Base-by-base conservation (phyloP, 306 rosid species). In the Citrullus amarus region DNA sequence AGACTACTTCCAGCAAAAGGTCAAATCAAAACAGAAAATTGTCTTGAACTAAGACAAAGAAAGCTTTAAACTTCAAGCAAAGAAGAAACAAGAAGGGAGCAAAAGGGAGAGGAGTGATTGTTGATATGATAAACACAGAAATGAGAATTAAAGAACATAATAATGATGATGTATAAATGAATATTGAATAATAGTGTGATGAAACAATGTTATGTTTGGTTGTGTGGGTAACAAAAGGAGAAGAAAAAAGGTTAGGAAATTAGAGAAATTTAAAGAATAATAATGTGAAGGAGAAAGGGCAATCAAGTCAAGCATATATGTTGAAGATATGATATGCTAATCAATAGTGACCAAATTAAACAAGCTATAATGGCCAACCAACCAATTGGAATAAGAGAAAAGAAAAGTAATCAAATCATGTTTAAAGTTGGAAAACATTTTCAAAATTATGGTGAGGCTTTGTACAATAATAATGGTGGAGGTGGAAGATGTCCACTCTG, bases 281-380 rank as follows among this genome's bases (percentile, higher is more conserved):
- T 66, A 66, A 66, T 16, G 50, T 66, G 72, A 36, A 36, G 50
- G 17, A 66, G 72, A 66, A n/a, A 69, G 32, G 36, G 54, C 36
- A 41, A 43, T 20, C 55, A 43, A 69, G 18, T 69, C 36, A 69
- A 69, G 75, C 55, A 68, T 68, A 68, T 68, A 39, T 68, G 75
- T 68, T 68, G 46, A 39, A 68, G 75, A 68, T 68, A 68, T 68
- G 51, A 68, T 68, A 68, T 68, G 75, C 25, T 38, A 4, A 65
- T 15, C 10, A 54, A 17, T 15, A 36, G 48, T 16, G 46, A 41
- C 0, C 0, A 41, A 41, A 41, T 10, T 12, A 48, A 53, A 53
- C 4, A 22, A 28, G 38, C 1, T 22, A 22, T 70, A 70, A 44
- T 70, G 9, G 76, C 76, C 76, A 70, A 70, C 76, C 76, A 70